Evolutionary conservation across 83 land plant species (phyloP), one percentile per base, ranked within the genome.

Genomic region (Thuja plicata): DNA sequence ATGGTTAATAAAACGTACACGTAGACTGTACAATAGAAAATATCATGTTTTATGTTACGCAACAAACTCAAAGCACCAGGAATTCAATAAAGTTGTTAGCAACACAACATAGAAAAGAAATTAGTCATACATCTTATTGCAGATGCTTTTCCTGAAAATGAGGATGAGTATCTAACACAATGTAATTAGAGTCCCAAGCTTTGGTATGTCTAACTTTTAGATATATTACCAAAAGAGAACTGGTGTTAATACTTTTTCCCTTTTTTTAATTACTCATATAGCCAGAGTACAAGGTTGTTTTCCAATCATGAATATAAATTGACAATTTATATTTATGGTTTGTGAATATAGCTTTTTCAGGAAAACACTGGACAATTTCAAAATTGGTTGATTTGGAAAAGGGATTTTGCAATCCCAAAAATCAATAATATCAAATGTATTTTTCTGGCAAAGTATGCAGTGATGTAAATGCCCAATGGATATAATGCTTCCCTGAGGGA

Each of bases 1-100:
- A 45, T 86, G 88, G 86, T 90, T 90, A 16, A 41, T 85, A 35
- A 27, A 70, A 43, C 86, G 89, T 45, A 90, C 91, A 21, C 30
- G 66, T 43, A 81, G n/a, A 48, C 21, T 90, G 43, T 90, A 90
- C 46, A 81, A 37, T n/a, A 90, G 87, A 87, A 52, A 27, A 74
- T 57, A 52, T 76, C 85, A 89, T 37, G 66, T 85, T 85, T 48
- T 85, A 52, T 85, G 40, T 34, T 85, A 60, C 19, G 32, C 66
- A 34, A 32, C 41, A n/a, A 30, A 85, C 70, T 85, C 24, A 43
- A 81, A 8, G 77, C 77, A 32, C 35, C 35, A 73, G 35, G 35
- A 73, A 73, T 73, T 73, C 77, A n/a, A 73, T 73, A 60, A 60
- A 21, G 66, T 60, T 17, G 27, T 60, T 21, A 60, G 66, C 66